Evolutionary conservation across 2,329 filamentous ascomycete species (phyloP).

Genomic region (Aspergillus pseudoglaucus): DNA sequence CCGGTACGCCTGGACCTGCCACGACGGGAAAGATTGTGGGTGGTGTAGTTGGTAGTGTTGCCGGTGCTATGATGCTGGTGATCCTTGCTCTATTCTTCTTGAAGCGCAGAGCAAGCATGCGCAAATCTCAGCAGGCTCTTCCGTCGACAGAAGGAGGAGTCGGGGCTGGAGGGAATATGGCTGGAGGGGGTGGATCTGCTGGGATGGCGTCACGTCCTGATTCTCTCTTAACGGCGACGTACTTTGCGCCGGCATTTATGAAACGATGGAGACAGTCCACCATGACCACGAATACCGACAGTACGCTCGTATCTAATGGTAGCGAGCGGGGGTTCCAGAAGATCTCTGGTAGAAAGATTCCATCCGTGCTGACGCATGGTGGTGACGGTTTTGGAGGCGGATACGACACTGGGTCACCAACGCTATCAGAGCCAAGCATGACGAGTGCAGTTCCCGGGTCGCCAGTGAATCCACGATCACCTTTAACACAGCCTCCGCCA

Average conservation of each 20-base stretch:
- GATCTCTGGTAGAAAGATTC: conserved; percentile 43
- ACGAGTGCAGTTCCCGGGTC: conserved; percentile 17
- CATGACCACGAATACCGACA: conserved; percentile 28
- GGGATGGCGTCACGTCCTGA: conserved; percentile 34
- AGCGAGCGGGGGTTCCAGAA: conserved; percentile 46
- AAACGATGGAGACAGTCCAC: conserved; percentile 36
- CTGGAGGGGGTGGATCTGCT: conserved; percentile 12
- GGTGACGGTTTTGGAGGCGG: conserved; percentile 42
- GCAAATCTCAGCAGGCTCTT: conserved; percentile 14
- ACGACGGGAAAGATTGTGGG: conserved; percentile 52
- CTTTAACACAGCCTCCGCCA: conserved; percentile 20
- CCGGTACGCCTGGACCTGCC: conserved; percentile 16
- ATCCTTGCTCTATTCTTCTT: conserved; percentile 35
- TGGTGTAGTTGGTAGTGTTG: conserved; percentile 57
- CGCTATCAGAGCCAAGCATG: conserved; percentile 17
- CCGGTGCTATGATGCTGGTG: conserved; percentile 50
- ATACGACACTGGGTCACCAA: conserved; percentile 26
- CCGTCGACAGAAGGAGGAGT: conserved; percentile 18
- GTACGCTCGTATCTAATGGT: conserved; percentile 26
- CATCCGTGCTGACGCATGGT: conserved; percentile 40
- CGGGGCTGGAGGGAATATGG: conserved; percentile 9
- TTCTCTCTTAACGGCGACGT: conserved; percentile 33
- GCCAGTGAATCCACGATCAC: conserved; percentile 17
- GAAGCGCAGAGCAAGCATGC: conserved; percentile 42
- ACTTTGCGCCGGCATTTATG: conserved; percentile 34